Base-by-base conservation (phyloP, 306 rosid species). In the Cucurbita argyrosperma region DNA sequence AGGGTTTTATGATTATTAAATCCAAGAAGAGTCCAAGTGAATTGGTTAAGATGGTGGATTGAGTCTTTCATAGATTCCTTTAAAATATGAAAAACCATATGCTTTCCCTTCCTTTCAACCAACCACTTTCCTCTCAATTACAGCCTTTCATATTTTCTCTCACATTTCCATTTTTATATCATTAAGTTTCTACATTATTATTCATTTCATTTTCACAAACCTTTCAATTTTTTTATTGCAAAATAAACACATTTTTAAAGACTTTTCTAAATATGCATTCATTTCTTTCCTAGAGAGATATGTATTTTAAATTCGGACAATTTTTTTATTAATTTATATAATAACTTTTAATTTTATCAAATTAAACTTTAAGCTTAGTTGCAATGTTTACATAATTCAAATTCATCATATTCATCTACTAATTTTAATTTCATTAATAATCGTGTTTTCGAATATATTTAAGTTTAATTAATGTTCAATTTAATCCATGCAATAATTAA, bases 61-160 rank as follows among this genome's bases (percentile, higher is more conserved):
- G 42, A 46, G 10, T 68, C 73, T 68, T 68, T 68, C 73, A 46
- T 68, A 47, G 11, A 23, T 68, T 68, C 56, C 42, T 68, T 68
- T 46, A 46, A 68, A 68, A 68, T 23, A 68, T 47, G 42, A 68
- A 13, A 49, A 47, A 47, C 4, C 74, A 47, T 68, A 21, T 23
- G 5, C 74, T 66, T 42, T 59, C 43, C 74, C 43, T 42, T 59
- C 43, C 65, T 30, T 59, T 59, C 65, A 59, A 59, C 43, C 43
- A 59, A 59, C 65, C 9, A 6, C 65, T 59, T 13, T 59, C 42
- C 18, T 59, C 5, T 59, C 18, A 30, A 59, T 59, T 30, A 55
- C 60, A 55, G 19, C 65, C 13, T 19, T 56, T 56, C 55, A 4
- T 51, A 51, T 51, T 21, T 56, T 56, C 14, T 56, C 0, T 51